Conservation (phyloP, 1,139 yeast genomes). For the Sugiyamaella novakii region DNA sequence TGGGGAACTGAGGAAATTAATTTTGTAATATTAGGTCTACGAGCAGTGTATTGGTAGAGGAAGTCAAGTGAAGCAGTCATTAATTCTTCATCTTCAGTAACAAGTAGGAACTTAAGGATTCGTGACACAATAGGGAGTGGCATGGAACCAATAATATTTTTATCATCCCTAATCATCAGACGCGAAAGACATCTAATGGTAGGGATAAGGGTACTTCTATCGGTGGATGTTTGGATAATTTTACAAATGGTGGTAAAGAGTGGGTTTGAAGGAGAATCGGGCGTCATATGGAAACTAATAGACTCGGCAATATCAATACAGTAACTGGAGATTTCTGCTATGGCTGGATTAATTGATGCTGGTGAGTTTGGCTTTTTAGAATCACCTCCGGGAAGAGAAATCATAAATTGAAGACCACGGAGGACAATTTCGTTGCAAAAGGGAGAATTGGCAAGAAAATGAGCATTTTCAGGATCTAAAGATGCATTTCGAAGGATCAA, state of each 20-base stretch:
- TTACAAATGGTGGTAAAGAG: conserved; percentile 35
- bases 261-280: conserved; percentile 56
- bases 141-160: conserved; percentile 39
- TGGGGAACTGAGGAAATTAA: conserved; percentile 21
- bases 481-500: conserved; percentile 76
- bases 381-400: conserved; percentile 40
- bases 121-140: conserved; percentile 31
- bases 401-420: conserved; percentile 50
- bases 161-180: conserved; percentile 44
- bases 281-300: conserved; percentile 78
- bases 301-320: conserved; percentile 82
- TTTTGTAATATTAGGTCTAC: conserved; percentile 44
- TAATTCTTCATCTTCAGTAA: conserved; percentile 60
- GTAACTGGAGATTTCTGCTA: conserved; percentile 65
- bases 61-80: conserved; percentile 67
- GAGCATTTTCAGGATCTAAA: conserved; percentile 83
- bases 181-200: conserved; percentile 45
- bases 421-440: conserved; percentile 45
- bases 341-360: conserved; percentile 11
- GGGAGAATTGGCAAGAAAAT: conserved; percentile 63
- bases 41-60: conserved; percentile 63
- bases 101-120: conserved; percentile 50
- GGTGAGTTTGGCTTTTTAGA: conserved; percentile 30
- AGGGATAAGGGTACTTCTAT: conserved; percentile 44
- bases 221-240: conserved; percentile 37